Evolutionary conservation across 148 eudicot species (phyloP), one percentile per base, ranked within the genome.

Genomic region (Rhododendron vialii): DNA sequence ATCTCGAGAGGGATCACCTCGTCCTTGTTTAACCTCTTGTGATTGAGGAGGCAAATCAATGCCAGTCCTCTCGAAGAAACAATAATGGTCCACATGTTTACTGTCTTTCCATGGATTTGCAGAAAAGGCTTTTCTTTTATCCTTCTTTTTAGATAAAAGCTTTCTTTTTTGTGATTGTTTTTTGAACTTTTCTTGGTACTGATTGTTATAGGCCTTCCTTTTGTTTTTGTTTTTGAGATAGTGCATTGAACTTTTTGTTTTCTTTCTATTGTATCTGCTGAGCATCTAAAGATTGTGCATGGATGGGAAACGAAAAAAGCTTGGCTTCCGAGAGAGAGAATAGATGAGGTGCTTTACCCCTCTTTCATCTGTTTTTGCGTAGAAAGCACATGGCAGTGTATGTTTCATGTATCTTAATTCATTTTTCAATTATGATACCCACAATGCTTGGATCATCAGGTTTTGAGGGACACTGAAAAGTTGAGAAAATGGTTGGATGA

Each of bases 281-380:
- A 74, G 47, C 51, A 36, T 84, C 67, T 86, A 45, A 91, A 97
- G 99, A 95, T 91, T 86, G 93, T 93, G 67, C 90, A 85, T 45
- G 92, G 92, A 86, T 97, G 98, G 99, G 95, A 94, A 87, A 89
- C 84, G 9, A 90, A 94, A 35, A 97, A 95, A 86, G 86, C 98
- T 75, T 97, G 99, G 98, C 91, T 97, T 87, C 94, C 98, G 35
- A 95, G 85, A 87, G 93, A 94, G 76, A 94, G 88, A 92, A 93
- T 93, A 35, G 96, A 95, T 65, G 94, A 97, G 98, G 99, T 95
- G 81, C 83, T 55, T 75, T 76, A 4, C 8, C 87, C 41, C 55
- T 48, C 55, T 45, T 88, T 53, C 30, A 73, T 82, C 28, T 57
- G 50, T 78, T 82, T 53, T 47, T 75, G 41, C 6, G 4, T 10